Percentiles rank a stretch among this genome's conserved stretches.
These are phyloP conservation scores for Athelia psychrophila DNA, from an alignment of 1,284 basidiomycete genomes.

Conservation along the genomic window DNA sequence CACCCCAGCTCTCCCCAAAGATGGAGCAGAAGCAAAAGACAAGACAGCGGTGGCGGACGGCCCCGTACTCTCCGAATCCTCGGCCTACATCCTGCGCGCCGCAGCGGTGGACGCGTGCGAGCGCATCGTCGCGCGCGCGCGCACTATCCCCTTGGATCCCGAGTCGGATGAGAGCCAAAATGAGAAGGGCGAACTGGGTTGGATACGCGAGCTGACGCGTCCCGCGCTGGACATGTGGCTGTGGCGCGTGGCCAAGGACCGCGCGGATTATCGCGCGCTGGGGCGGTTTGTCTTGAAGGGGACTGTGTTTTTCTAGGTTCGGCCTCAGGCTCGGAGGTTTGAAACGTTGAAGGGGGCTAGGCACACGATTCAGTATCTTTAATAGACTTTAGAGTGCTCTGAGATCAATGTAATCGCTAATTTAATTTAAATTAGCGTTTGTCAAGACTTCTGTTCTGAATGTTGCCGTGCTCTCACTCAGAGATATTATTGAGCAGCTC, in stretches of 20 bases:
- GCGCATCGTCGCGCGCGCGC: conserved; percentile 56
- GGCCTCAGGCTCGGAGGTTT: too few species aligned
- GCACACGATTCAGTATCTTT: too few species aligned
- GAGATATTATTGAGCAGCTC: too few species aligned
- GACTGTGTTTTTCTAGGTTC: conserved; percentile 67
- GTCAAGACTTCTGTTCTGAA: too few species aligned
- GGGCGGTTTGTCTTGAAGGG: conserved; percentile 60
- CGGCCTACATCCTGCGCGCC: conserved; percentile 77
- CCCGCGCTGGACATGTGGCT: conserved; percentile 73
- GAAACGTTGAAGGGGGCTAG: too few species aligned
- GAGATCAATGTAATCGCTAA: too few species aligned
- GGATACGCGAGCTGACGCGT: conserved; percentile 56
- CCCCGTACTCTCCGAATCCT: conserved; percentile 53
- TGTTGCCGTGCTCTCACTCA: too few species aligned
- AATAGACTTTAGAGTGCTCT: too few species aligned
- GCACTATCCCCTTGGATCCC: conserved; percentile 32
- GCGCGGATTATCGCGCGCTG: conserved; percentile 62
- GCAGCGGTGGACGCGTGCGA: conserved; percentile 78
- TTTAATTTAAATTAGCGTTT: too few species aligned
- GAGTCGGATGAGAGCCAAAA: conserved; percentile 24
- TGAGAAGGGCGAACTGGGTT: conserved; percentile 17
- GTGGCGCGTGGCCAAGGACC: conserved; percentile 74
- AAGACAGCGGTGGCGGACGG: conserved; percentile 49
- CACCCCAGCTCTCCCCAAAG: conserved; percentile 26
- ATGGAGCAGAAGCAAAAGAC: conserved; percentile 16